Conservation (phyloP, 78 protist species). For the Tieghemostelium lacteum region DNA sequence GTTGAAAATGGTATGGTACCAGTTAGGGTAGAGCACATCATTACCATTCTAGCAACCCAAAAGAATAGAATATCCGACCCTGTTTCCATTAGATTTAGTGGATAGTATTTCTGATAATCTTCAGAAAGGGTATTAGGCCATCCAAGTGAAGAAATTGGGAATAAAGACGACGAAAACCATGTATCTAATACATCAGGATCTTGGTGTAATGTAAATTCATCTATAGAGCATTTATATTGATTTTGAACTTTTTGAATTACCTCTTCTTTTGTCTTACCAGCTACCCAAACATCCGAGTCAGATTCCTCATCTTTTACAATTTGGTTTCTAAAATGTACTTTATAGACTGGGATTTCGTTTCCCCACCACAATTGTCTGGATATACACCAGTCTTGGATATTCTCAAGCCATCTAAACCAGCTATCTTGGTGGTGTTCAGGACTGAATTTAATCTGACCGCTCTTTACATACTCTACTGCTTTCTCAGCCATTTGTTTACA, state of each 20-base stretch:
- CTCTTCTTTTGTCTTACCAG: slow-evolving; percentile 43
- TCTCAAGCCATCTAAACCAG: slow-evolving; percentile 77
- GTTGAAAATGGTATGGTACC: slow-evolving; percentile 87
- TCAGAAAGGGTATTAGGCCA: slow-evolving; percentile 92
- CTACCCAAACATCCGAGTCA: slow-evolving; percentile 78
- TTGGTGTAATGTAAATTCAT: slow-evolving; percentile 35
- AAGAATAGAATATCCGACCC: slow-evolving; percentile 97
- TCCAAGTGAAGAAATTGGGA: slow-evolving; percentile 98
- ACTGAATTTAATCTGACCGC: slow-evolving; percentile 78
- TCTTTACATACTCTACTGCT: slow-evolving; percentile 66
- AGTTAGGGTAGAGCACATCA: slow-evolving; percentile 85
- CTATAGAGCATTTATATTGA: not conserved
- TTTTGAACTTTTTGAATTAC: slow-evolving; percentile 45
- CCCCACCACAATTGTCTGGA: slow-evolving; percentile 99
- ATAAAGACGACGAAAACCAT: slow-evolving; percentile 97
- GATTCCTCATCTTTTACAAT: slow-evolving; percentile 17
- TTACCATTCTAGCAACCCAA: slow-evolving; percentile 98
- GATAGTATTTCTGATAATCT: slow-evolving; percentile 86
- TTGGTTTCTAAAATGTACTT: not conserved
- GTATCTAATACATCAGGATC: slow-evolving; percentile 98
- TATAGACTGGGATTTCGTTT: slow-evolving; percentile 99
- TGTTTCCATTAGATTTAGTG: slow-evolving; percentile 93
- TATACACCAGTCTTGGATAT: slow-evolving; percentile 97
- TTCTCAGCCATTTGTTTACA: slow-evolving; percentile 68
- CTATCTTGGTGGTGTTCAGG: slow-evolving; percentile 75